Evolutionary conservation across 768 basidiomycete genomes (phyloP).

Genomic region (Boletellus emodensis): DNA sequence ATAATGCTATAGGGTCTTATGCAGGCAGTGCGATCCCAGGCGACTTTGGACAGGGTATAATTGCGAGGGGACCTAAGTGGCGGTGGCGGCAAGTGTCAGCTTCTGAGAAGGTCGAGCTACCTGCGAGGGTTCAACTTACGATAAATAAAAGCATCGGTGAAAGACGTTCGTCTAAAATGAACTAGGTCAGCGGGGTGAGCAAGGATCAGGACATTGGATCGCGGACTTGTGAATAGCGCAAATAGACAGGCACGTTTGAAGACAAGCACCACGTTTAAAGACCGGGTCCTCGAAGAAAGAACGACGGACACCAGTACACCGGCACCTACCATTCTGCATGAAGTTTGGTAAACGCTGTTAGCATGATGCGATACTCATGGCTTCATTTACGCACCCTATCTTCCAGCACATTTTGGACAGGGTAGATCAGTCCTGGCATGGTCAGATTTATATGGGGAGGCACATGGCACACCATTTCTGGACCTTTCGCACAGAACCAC

Average conservation of each 20-base stretch:
- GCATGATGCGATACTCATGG: not conserved
- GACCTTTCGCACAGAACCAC: not conserved
- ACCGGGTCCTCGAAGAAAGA: not conserved
- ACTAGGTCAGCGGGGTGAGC: not conserved
- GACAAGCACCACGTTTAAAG: not conserved
- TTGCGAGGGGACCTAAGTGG: slow-evolving; percentile 1
- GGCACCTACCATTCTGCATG: not conserved
- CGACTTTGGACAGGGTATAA: not conserved
- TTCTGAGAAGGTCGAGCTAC: not conserved
- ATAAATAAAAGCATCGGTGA: not conserved
- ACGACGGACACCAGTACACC: not conserved
- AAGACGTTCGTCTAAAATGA: not conserved
- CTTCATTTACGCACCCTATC: slow-evolving; percentile 3
- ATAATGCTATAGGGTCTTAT: not conserved
- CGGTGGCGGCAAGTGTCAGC: not conserved
- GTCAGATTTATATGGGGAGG: accelerated
- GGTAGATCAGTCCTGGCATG: not conserved
- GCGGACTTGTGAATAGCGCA: not conserved
- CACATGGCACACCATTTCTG: not conserved
- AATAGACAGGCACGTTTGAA: not conserved
- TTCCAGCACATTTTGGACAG: slow-evolving; percentile 7
- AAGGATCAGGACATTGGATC: not conserved
- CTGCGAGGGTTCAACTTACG: slow-evolving; percentile 1
- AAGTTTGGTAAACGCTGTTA: not conserved
- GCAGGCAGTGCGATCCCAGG: not conserved